A percentile compares a stretch with the other conserved stretches of the same genome.
Evolutionary conservation across 139 green algal genomes (phyloP).

Genomic region (Trebouxia sp.): DNA sequence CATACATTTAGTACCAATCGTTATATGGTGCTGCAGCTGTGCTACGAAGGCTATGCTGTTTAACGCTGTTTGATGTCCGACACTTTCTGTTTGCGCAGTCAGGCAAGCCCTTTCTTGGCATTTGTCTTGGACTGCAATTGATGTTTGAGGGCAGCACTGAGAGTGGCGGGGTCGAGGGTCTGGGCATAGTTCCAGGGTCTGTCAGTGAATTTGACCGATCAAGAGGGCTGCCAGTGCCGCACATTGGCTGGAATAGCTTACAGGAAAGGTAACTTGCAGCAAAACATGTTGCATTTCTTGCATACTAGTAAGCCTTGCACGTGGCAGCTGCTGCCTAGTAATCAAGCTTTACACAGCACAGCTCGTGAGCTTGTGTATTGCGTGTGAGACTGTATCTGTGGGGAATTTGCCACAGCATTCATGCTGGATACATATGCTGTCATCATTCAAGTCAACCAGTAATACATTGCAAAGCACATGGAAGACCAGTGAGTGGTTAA

Average conservation of each 20-base stretch:
- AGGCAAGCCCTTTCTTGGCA: conserved; percentile 91
- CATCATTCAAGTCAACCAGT: too few relatives aligned
- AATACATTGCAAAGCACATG: too few relatives aligned
- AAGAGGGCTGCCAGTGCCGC: conserved; percentile 86
- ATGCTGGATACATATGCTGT: neutral
- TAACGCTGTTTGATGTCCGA: too few relatives aligned
- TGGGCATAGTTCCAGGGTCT: conserved; percentile 88
- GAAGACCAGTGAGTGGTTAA: too few relatives aligned
- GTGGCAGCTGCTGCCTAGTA: too few relatives aligned
- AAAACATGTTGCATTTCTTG: neutral
- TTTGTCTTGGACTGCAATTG: conserved; percentile 98
- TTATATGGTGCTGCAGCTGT: too few relatives aligned
- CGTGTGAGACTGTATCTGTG: neutral
- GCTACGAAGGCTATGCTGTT: too few relatives aligned
- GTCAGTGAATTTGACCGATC: conserved; percentile 75
- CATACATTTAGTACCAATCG: too few relatives aligned
- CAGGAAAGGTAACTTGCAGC: conserved; percentile 52
- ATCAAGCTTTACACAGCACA: neutral
- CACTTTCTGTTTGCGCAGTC: too few relatives aligned
- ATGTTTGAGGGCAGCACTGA: conserved; percentile 98
- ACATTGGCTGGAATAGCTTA: conserved; percentile 98
- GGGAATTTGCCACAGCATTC: neutral
- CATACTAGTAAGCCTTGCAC: too few relatives aligned
- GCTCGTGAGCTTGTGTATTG: neutral
- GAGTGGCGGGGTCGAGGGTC: conserved; percentile 88